Percentiles rank a stretch among this genome's conserved stretches.
phyloP scores from a whole-genome alignment of 768 basidiomycete genomes.

The Auricularia heimuer region DNA sequence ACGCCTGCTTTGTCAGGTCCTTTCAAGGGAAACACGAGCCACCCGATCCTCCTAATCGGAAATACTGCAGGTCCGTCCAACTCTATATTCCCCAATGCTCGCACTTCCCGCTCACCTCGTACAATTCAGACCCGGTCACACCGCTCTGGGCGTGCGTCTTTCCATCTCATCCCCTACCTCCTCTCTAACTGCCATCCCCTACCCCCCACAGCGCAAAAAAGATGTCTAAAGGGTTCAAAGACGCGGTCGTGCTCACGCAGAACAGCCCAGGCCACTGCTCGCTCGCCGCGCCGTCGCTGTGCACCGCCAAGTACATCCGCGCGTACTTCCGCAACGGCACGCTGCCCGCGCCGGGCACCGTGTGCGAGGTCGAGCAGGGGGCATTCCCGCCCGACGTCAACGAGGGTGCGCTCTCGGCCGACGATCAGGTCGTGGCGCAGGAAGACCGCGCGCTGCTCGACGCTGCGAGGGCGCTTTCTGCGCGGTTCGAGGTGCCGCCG shows the following conservation, averaged over 20 bases:
- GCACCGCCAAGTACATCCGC: conserved; percentile 15
- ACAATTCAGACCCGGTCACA: not conserved
- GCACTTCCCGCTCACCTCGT: not conserved
- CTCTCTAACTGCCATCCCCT: not conserved
- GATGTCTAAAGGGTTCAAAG: conserved; percentile 6
- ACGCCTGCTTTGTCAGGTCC: conserved; percentile 20
- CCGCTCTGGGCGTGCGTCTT: not conserved
- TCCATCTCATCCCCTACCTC: not conserved
- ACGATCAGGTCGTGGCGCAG: not conserved
- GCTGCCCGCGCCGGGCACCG: conserved; percentile 15
- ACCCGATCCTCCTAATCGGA: conserved; percentile 30
- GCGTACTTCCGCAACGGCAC: conserved; percentile 19
- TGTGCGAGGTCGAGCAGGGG: conserved; percentile 13
- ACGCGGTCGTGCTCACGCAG: conserved; percentile 5
- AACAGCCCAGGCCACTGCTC: conserved; percentile 13
- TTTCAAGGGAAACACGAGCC: conserved; percentile 28
- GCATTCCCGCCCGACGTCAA: conserved; percentile 6
- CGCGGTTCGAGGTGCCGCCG: too few species aligned
- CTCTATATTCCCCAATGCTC: not conserved
- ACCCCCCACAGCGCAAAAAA: conserved; percentile 3
- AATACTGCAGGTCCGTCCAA: conserved; percentile 24
- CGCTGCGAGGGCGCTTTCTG: too few species aligned
- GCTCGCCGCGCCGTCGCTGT: conserved; percentile 12
- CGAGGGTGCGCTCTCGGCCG: not conserved
- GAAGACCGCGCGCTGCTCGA: not conserved